Evolutionary conservation across 441 rosid genomes (phyloP).

Genomic region (Gossypium davidsonii): DNA sequence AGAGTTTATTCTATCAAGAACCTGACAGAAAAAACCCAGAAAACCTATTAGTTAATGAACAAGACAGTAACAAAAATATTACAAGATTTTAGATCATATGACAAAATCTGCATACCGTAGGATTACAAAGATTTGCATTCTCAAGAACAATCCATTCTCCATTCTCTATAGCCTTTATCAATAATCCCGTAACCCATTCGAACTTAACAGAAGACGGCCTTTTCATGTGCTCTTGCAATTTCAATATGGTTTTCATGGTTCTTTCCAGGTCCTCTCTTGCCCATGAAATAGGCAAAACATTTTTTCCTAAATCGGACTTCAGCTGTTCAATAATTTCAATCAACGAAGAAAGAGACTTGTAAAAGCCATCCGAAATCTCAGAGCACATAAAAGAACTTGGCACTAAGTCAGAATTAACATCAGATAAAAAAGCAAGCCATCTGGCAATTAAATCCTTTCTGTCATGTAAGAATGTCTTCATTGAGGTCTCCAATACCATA

Average conservation of each 20-base stretch:
- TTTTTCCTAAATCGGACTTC: constrained; percentile 36
- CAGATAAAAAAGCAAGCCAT: constrained; percentile 66
- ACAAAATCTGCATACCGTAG: constrained; percentile 57
- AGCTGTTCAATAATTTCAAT: constrained; percentile 47
- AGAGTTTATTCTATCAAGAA: constrained; percentile 97
- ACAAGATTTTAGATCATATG: constrained; percentile 11
- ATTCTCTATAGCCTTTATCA: constrained; percentile 85
- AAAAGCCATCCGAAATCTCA: constrained; percentile 29
- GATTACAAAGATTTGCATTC: constrained; percentile 96
- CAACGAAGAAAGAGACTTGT: constrained; percentile 43
- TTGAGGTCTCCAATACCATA: constrained; percentile 43
- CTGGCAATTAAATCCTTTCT: constrained; percentile 42
- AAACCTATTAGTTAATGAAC: neutral
- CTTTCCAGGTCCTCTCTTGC: constrained; percentile 48
- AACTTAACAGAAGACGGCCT: constrained; percentile 60
- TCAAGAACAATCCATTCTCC: constrained; percentile 97
- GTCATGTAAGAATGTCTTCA: constrained; percentile 34
- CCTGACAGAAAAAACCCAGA: constrained; percentile 37
- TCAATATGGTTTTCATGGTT: constrained; percentile 43
- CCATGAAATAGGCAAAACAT: constrained; percentile 43
- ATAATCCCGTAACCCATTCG: constrained; percentile 93
- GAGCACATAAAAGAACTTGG: constrained; percentile 27
- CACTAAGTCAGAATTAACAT: constrained; percentile 31
- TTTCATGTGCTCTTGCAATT: constrained; percentile 47
- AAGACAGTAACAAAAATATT: constrained; percentile 7